A percentile compares a stretch with the other conserved stretches of the same genome.
These are phyloP conservation scores for Delonix regia DNA, from an alignment of 306 rosid species.

Conservation along the genomic window DNA sequence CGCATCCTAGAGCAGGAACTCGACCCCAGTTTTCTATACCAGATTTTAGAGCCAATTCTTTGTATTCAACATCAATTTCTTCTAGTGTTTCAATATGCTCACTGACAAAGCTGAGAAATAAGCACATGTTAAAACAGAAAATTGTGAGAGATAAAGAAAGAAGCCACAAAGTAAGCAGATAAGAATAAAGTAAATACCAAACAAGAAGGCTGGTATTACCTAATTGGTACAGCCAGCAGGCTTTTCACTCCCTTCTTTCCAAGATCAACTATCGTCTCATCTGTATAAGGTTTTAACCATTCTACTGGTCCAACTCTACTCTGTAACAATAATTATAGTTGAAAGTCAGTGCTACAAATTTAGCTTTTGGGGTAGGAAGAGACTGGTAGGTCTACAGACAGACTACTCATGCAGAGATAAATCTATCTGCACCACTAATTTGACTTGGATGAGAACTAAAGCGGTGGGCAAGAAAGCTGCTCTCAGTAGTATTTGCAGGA, in stretches of 20 bases:
- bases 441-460: slow-evolving; percentile 2
- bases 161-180: slow-evolving; percentile 14
- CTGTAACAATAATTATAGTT: slow-evolving; percentile 52
- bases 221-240: slow-evolving; percentile 94
- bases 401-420: slow-evolving; percentile 1
- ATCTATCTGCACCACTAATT: not conserved
- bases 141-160: not conserved
- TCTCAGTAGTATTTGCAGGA: not conserved
- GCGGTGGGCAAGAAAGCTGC: not conserved
- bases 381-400: not conserved
- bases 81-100: slow-evolving; percentile 98
- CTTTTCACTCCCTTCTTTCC: slow-evolving; percentile 87
- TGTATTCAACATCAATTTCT: slow-evolving; percentile 97
- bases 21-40: slow-evolving; percentile 98
- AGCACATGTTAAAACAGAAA: slow-evolving; percentile 23
- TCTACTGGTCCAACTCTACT: slow-evolving; percentile 99
- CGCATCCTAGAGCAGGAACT: slow-evolving; percentile 98
- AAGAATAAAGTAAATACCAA: slow-evolving; percentile 6
- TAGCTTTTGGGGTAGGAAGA: slow-evolving; percentile 25
- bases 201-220: slow-evolving; percentile 50
- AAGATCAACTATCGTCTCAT: slow-evolving; percentile 92
- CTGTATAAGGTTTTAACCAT: slow-evolving; percentile 98
- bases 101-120: slow-evolving; percentile 91
- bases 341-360: slow-evolving; percentile 30
- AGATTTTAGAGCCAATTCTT: slow-evolving; percentile 88